Base-by-base conservation (phyloP, 441 rosid species). In the Gossypium aridum region DNA sequence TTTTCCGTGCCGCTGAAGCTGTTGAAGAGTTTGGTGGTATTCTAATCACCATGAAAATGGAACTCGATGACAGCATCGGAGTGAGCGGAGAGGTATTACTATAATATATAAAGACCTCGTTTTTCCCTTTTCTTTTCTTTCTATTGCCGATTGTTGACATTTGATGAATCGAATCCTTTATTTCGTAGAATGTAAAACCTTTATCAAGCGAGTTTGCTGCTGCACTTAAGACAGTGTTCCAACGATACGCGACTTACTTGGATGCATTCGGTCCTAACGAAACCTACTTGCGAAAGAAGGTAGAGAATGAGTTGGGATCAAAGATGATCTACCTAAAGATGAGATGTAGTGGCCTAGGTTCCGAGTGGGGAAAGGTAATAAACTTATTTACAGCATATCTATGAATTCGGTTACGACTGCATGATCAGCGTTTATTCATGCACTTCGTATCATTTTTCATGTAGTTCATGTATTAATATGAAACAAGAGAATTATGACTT, bases 301-400 rank as follows among this genome's bases (percentile, higher is more conserved):
- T 92, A 25, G 99, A 91, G 92, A 88, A 76, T 23, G 97, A 95
- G 79, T 83, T 95, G 87, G 99, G 98, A 51, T 86, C 98, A 39
- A 93, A 87, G 87, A 90, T 96, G 98, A 93, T 96, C 78, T 88
- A 86, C 91, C 80, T 96, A 81, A 96, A 96, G 93, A 96, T 93
- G 98, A 89, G 99, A 82, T 90, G 95, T 78, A 78, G 92, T 13
- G 94, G 94, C 70, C 96, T 93, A 77, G 92, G 84, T 76, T 78
- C 97, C 4, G 92, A 89, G 79, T 95, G 99, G 99, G 96, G 97
- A 76, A 91, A 95, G 96, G 98, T 95, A 87, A 51, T 59, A 20
- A 19, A 63, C 47, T 26, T 47, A 61, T 54, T 51, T 69, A 17
- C 34, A n/a, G 5, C 43, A 1, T 53, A 37, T 28, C 43, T 56